Evolutionary conservation across 2,329 filamentous ascomycete genomes (phyloP).

Genomic region (Apiospora sp.): DNA sequence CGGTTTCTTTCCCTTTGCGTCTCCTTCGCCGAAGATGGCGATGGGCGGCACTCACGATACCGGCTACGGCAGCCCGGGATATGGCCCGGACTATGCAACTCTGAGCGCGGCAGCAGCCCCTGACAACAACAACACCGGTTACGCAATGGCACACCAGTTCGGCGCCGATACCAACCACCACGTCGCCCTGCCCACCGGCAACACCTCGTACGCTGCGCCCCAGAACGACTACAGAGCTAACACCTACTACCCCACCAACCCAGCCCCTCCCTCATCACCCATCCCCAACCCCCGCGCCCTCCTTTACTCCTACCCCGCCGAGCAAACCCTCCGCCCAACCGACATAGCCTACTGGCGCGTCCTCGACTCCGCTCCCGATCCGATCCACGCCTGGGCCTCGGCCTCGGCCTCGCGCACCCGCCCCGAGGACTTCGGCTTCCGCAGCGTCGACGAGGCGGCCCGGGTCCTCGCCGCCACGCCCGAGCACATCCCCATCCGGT

Average conservation of each 20-base stretch:
- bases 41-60: neutral
- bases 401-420: neutral
- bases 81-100: neutral
- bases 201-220: neutral
- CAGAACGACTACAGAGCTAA: neutral
- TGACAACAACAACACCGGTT: neutral
- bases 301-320: neutral
- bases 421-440: conserved; percentile 21
- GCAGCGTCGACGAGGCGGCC: conserved; percentile 11
- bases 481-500: neutral
- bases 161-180: neutral
- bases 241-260: neutral
- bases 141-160: neutral
- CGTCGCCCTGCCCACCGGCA: neutral
- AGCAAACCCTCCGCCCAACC: neutral
- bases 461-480: conserved; percentile 1
- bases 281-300: neutral
- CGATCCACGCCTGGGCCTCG: neutral
- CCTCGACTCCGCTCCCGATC: neutral
- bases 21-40: neutral
- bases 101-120: neutral
- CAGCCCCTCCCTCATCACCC: neutral
- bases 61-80: neutral
- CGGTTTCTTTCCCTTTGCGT: neutral
- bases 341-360: conserved; percentile 12